Evolutionary conservation across 345 rosid genomes (phyloP).

Genomic region (Murraya koenigii): DNA sequence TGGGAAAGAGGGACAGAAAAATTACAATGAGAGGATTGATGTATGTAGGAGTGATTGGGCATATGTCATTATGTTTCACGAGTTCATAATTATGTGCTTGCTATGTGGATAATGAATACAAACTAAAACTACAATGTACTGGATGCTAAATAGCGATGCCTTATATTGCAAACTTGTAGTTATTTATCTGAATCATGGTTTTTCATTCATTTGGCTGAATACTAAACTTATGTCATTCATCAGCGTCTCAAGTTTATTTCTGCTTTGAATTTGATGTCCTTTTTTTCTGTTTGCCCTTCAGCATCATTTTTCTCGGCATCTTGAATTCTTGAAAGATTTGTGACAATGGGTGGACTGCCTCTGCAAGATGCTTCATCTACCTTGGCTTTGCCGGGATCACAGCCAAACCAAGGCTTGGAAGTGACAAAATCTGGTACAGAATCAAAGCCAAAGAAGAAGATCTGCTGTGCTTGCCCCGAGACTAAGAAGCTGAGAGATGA

Average conservation of each 20-base stretch:
- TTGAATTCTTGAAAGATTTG: neutral
- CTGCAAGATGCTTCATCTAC: slow-evolving; percentile 42
- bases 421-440: slow-evolving; percentile 27
- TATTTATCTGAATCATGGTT: neutral
- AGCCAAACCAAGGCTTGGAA: slow-evolving; percentile 36
- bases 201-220: neutral
- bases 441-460: slow-evolving; percentile 82
- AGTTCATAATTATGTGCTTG: neutral
- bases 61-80: neutral
- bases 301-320: neutral
- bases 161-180: neutral
- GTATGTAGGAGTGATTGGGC: neutral
- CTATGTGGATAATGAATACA: neutral
- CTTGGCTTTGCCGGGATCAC: slow-evolving; percentile 36
- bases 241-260: neutral
- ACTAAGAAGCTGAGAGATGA: slow-evolving; percentile 89
- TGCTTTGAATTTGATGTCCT: slow-evolving; percentile 4
- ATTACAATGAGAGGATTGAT: neutral
- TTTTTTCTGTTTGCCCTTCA: neutral
- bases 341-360: slow-evolving; percentile 52
- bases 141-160: neutral
- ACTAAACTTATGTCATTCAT: too few relatives aligned
- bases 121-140: neutral
- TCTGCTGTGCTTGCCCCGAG: slow-evolving; percentile 92
- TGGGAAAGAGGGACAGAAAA: neutral